These are phyloP conservation scores for Gossypium turneri DNA, from an alignment of 345 rosid species.

Conservation along the genomic window DNA sequence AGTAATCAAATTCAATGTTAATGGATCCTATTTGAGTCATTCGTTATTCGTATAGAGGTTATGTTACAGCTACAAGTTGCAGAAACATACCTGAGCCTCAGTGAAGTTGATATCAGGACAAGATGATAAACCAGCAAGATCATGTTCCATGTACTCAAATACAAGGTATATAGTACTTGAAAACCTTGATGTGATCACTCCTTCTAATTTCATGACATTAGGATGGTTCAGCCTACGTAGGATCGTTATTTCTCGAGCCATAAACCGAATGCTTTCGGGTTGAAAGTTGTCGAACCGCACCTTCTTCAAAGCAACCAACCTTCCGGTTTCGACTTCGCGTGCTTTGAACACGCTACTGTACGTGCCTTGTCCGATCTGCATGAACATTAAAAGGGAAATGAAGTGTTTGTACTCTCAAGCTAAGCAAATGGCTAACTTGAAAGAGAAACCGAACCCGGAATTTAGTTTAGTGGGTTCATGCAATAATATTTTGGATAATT, in stretches of 20 bases:
- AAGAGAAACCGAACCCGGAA: too few species aligned
- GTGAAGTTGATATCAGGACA: constrained; percentile 50
- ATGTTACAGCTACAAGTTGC: not conserved
- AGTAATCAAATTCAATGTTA: not conserved
- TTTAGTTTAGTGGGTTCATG: too few species aligned
- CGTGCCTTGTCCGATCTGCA: constrained; percentile 85
- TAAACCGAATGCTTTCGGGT: constrained; percentile 69
- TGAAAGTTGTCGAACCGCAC: constrained; percentile 70
- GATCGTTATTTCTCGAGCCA: constrained; percentile 75
- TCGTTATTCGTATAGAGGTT: not conserved
- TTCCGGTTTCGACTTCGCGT: constrained; percentile 61
- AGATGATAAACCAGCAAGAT: constrained; percentile 64
- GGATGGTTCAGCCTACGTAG: constrained; percentile 80
- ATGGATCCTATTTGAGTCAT: too few species aligned
- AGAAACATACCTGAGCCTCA: constrained; percentile 53
- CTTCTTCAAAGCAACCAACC: constrained; percentile 72
- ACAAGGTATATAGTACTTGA: constrained; percentile 66
- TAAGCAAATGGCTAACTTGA: too few species aligned
- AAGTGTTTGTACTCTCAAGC: not conserved
- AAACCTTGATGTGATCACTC: constrained; percentile 60
- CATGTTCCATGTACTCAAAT: constrained; percentile 85
- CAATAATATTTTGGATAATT: not conserved
- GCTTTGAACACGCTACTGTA: constrained; percentile 81
- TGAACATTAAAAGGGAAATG: not conserved
- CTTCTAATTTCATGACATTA: constrained; percentile 63